Conservation (phyloP, 2,329 filamentous ascomycete genomes). For the Exophiala spinifera region DNA sequence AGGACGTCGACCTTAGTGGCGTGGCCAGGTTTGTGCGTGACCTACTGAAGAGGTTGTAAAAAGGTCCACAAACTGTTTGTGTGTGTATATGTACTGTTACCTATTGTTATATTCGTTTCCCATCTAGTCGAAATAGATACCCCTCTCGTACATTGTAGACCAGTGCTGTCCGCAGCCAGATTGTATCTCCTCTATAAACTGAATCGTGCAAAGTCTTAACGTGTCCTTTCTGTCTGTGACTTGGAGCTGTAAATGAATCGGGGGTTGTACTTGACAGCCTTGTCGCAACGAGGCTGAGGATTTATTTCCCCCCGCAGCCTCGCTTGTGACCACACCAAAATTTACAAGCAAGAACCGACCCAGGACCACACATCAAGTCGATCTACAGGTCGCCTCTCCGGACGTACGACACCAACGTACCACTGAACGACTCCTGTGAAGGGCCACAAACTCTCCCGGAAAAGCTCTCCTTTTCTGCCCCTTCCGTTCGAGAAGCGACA, state of each 20-base stretch:
- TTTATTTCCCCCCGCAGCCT: not conserved
- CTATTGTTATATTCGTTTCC: too few relatives aligned
- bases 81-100: constrained; percentile 7
- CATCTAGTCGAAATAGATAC: constrained; percentile 8
- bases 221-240: too few relatives aligned
- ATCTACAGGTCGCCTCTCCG: too few relatives aligned
- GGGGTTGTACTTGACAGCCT: not conserved
- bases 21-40: constrained; percentile 48
- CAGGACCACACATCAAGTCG: too few relatives aligned
- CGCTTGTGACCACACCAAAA: not conserved
- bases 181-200: too few relatives aligned
- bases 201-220: too few relatives aligned
- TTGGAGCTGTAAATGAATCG: too few relatives aligned
- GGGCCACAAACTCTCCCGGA: too few relatives aligned
- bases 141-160: constrained; percentile 7
- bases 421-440: too few relatives aligned
- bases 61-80: constrained; percentile 16
- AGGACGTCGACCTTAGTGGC: constrained; percentile 54
- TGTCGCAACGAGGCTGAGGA: constrained; percentile 11
- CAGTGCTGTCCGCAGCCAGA: not conserved
- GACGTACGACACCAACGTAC: too few relatives aligned
- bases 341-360: not conserved
- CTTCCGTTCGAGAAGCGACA: too few relatives aligned
- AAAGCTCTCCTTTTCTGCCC: too few relatives aligned
- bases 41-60: constrained; percentile 54